phyloP scores from a whole-genome alignment of 192 early-diverging fungal genomes.

The Chytriomyces sp. region DNA sequence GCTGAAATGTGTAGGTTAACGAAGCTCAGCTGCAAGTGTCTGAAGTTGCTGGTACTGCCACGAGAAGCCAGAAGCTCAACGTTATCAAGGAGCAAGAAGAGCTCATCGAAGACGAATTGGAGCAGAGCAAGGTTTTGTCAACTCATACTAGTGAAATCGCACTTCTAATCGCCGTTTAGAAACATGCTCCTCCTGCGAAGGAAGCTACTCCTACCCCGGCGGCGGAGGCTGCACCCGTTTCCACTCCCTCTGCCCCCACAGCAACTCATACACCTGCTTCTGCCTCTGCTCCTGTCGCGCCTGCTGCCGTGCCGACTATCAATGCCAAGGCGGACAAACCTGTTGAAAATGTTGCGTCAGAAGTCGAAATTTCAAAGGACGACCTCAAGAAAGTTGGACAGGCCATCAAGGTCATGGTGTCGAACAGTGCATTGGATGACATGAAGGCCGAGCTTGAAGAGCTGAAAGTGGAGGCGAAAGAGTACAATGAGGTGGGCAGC shows the following conservation, averaged over 20 bases:
- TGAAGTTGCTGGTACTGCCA: conserved; percentile 86
- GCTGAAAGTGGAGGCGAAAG: conserved; percentile 53
- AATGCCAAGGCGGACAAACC: neutral
- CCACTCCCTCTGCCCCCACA: conserved; percentile 8
- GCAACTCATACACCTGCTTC: conserved; percentile 1
- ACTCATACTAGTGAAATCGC: conserved; percentile 28
- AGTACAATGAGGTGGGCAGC: conserved; percentile 45
- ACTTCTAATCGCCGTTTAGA: neutral
- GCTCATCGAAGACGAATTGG: conserved; percentile 91
- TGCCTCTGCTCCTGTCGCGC: neutral
- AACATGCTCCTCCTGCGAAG: conserved; percentile 12
- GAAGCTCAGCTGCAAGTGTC: conserved; percentile 89
- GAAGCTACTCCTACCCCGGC: conserved; percentile 11
- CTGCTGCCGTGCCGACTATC: neutral
- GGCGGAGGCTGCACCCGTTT: neutral
- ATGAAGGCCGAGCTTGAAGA: conserved; percentile 44
- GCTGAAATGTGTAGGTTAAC: conserved; percentile 39
- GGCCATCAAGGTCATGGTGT: conserved; percentile 50
- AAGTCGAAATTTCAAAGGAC: conserved; percentile 39
- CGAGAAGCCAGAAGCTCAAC: conserved; percentile 89
- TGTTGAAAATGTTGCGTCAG: conserved; percentile 22
- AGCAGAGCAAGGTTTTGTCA: conserved; percentile 66
- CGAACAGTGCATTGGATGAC: conserved; percentile 49
- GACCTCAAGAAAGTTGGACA: conserved; percentile 49
- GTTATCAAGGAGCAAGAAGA: conserved; percentile 96